phyloP scores from a whole-genome alignment of 345 rosid genomes.

The Sonneratia alba region DNA sequence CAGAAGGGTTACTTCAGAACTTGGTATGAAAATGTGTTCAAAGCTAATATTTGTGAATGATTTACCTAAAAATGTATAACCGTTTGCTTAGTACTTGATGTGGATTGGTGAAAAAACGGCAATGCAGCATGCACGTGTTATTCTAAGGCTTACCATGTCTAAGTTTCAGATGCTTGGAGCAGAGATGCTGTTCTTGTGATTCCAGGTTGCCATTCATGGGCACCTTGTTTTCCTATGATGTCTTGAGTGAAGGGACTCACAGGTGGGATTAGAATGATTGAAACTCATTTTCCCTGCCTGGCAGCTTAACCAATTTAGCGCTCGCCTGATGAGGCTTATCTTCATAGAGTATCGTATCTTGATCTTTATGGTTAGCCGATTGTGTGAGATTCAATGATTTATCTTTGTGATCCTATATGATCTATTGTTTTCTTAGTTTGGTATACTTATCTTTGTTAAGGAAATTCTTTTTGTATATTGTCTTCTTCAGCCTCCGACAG shows the following conservation, averaged over 20 bases:
- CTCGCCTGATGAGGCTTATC: constrained; percentile 48
- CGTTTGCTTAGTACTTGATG: constrained; percentile 33
- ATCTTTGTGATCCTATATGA: constrained; percentile 10
- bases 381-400: constrained; percentile 33
- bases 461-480: constrained; percentile 7
- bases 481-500: constrained; percentile 75
- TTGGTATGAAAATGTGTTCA: constrained; percentile 48
- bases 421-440: constrained; percentile 5
- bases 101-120: constrained; percentile 43
- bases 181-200: constrained; percentile 58
- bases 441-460: constrained; percentile 21
- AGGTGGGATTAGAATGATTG: constrained; percentile 96
- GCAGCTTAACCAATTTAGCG: constrained; percentile 41
- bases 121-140: constrained; percentile 67
- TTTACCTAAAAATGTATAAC: constrained; percentile 14
- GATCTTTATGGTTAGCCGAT: constrained; percentile 46
- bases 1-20: constrained; percentile 57
- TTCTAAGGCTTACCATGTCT: constrained; percentile 98
- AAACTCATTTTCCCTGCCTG: constrained; percentile 41
- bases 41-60: constrained; percentile 7
- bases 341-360: constrained; percentile 49
- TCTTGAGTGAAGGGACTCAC: constrained; percentile 81
- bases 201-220: constrained; percentile 58
- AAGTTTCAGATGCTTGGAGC: constrained; percentile 99
- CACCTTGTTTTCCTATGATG: constrained; percentile 93